Base-by-base conservation (phyloP, 345 rosid species). In the Clarkia xantiana region DNA sequence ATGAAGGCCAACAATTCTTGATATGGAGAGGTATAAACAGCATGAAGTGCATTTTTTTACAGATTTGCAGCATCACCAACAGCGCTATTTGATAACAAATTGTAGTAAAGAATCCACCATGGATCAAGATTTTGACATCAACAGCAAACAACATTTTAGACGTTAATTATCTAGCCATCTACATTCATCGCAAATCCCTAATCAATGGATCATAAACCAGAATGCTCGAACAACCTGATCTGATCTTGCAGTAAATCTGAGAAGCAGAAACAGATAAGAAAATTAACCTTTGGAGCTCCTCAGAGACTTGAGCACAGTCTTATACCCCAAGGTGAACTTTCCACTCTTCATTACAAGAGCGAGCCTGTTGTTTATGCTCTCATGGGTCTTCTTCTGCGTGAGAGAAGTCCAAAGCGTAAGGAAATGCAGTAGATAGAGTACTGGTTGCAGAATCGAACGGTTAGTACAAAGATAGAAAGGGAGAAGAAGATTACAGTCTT, bases 321-420 rank as follows among this genome's bases (percentile, higher is more conserved):
- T 69, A 67, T 60, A 64, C 4, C 70, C 74, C 47, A 64, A 45
- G 14, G 66, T 64, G 64, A 25, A 64, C 52, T 53, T 64, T 3
- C 74, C 74, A 49, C 74, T 69, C 70, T 69, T 69, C 74, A 69
- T 57, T 53, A 64, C 74, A 1, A 69, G 57, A 42, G 74, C 74
- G 40, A 69, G 36, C 55, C 70, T 69, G 61, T 52, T 69, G 52
- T 69, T 69, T 47, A 69, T 69, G 45, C 67, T 61, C 61, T 69
- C 74, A 57, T 69, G 74, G 11, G 70, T 64, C 74, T 69, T 69
- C 60, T 69, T 69, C 74, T 69, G 67, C 53, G 38, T 22, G 10
- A 23, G 8, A 1, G n/a, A 48, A 7, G 3, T 23, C 51, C n/a
- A 4, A 23, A 48, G 23, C 16, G 36, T 29, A 29, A 29, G 8